Percentiles rank a stretch among this genome's conserved stretches.
These are phyloP conservation scores for Lactarius indigo DNA, from an alignment of 768 basidiomycete species.

Conservation along the genomic window DNA sequence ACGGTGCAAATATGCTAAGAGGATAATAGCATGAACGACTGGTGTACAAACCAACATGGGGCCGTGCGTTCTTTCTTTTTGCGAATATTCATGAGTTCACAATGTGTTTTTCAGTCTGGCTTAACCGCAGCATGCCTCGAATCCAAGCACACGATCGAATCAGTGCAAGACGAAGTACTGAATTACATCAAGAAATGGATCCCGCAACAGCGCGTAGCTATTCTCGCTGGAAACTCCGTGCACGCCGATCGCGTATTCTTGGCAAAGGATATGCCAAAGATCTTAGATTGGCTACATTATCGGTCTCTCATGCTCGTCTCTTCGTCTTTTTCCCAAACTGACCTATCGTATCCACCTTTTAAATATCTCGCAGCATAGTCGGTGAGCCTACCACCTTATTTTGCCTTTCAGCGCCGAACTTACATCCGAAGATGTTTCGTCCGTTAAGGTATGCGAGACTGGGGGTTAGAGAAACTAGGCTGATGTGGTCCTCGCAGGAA, in stretches of 20 bases:
- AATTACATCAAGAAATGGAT: conserved; percentile 85
- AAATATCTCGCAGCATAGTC: conserved; percentile 50
- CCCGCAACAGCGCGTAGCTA: conserved; percentile 54
- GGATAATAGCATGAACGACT: conserved; percentile 69
- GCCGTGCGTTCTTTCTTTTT: conserved; percentile 41
- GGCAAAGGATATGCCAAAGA: conserved; percentile 72
- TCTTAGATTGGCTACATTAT: conserved; percentile 79
- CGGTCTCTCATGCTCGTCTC: conserved; percentile 42
- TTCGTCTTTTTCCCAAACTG: neutral
- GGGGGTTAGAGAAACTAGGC: neutral
- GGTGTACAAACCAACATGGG: conserved; percentile 84
- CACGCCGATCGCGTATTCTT: conserved; percentile 78
- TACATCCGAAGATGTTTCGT: conserved; percentile 63
- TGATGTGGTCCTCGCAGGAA: conserved; percentile 46
- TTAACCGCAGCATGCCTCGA: conserved; percentile 74
- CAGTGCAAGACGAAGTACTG: conserved; percentile 59
- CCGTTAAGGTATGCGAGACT: conserved; percentile 56
- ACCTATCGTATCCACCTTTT: conserved; percentile 12
- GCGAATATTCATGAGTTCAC: neutral
- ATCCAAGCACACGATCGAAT: conserved; percentile 60
- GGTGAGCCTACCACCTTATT: conserved; percentile 42
- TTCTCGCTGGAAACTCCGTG: conserved; percentile 86
- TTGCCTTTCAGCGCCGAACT: neutral
- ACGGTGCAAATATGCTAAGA: neutral
- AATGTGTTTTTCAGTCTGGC: conserved; percentile 56